Base-by-base conservation (phyloP, 306 rosid species). In the Cicer cuneatum region DNA sequence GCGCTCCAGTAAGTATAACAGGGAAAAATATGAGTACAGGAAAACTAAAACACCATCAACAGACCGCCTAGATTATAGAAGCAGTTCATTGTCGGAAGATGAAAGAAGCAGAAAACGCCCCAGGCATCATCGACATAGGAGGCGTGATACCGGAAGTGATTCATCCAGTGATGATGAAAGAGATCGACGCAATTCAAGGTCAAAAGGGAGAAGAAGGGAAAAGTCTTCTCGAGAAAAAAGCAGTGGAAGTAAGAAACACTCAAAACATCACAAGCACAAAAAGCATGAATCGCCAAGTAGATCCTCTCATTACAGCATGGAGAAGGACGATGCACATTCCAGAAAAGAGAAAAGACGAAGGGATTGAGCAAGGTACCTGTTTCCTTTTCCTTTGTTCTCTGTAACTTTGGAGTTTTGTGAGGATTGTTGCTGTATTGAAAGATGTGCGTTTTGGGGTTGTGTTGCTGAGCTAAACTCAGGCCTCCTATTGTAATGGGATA, bases 151-250 rank as follows among this genome's bases (percentile, higher is more conserved):
- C 29, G 89, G 86, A 66, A 82, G 89, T 80, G 88, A 83, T 79
- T 82, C 81, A 3, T 87, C 87, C 19, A 73, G 76, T 77, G 91
- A 81, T 59, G 91, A 85, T 75, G 82, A 82, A 75, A 78, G 56
- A 64, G 88, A 79, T 74, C 72, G 66, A 8, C 69, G 76, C 60
- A 77, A 19, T 80, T 88, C 89, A 51, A 82, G 87, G 86, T 92
- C 96, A 19, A 86, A 83, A 78, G 78, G 75, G 60, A 85, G 81
- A 53, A 60, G 65, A 80, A 76, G 71, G 84, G 88, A 86, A 81
- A 84, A 78, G 81, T 82, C 90, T 66, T 89, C 89, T 61, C 85
- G 86, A 79, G 96, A 84, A 63, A 90, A 88, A 77, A 79, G 81
- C 78, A 77, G 86, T 13, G 78, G 87, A 79, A 77, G 87, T 71